Evolutionary conservation across 2,329 filamentous ascomycete genomes (phyloP).

Genomic region (Trichoderma atroviride): DNA sequence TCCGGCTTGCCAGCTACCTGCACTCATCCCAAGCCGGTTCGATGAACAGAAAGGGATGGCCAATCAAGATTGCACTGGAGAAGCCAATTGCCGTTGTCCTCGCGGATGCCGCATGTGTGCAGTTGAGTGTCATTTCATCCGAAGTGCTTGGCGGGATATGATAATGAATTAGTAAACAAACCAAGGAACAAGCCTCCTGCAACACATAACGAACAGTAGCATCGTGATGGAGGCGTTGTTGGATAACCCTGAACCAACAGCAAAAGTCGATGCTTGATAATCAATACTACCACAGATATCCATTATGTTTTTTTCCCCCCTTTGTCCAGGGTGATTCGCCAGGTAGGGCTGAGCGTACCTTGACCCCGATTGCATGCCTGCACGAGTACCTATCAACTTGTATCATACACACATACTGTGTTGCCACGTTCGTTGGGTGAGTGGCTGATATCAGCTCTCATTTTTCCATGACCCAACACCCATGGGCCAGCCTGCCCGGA

Average conservation of each 20-base stretch:
- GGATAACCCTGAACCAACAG: not conserved
- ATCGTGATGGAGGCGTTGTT: slow-evolving; percentile 10
- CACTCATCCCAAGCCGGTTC: slow-evolving; percentile 25
- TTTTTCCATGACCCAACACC: slow-evolving; percentile 14
- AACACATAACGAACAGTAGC: slow-evolving; percentile 1
- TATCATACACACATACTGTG: not conserved
- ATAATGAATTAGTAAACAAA: not conserved
- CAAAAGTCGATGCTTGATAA: slow-evolving; percentile 12
- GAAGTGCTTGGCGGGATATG: slow-evolving; percentile 28
- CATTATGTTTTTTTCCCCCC: not conserved
- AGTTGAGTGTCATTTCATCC: slow-evolving; percentile 45
- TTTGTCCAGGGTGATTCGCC: slow-evolving; percentile 9
- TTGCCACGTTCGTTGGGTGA: not conserved
- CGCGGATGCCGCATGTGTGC: slow-evolving; percentile 71
- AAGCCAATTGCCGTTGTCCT: slow-evolving; percentile 75
- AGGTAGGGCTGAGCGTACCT: not conserved
- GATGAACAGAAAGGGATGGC: slow-evolving; percentile 43
- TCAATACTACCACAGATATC: slow-evolving; percentile 12
- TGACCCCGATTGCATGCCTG: not conserved
- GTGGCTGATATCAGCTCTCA: not conserved
- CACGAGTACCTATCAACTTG: not conserved
- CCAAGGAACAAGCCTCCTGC: not conserved
- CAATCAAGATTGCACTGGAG: slow-evolving; percentile 63
- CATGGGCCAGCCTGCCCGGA: slow-evolving; percentile 11
- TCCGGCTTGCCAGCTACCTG: slow-evolving; percentile 50